Evolutionary conservation across 2,329 filamentous ascomycete genomes (phyloP), one percentile per base, ranked within the genome.

Genomic region (Fusarium nematophilum): DNA sequence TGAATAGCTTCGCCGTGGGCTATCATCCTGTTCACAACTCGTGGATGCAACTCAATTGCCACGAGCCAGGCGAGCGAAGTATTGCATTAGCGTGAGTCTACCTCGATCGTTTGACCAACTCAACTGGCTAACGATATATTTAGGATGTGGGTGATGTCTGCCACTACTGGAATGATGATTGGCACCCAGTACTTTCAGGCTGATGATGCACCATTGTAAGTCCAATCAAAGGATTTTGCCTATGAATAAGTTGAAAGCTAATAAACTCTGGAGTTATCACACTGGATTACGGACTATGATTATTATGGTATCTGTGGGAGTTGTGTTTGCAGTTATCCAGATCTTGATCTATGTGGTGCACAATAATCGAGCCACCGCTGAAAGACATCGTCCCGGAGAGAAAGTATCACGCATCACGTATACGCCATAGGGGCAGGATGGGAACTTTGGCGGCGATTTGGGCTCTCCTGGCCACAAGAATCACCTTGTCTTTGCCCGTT

Each of bases 1-100:
- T 83, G 3, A 84, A 84, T 65, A 71, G 70, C 1, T 77, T 83
- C 34, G 80, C 81, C 0, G 81, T 83, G 6, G 79, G 81, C 0
- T 84, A 83, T 59, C 81, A 84, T 65, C 81, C 81, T 0, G 73
- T 81, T 1, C 80, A 83, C 52, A 84, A 83, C 66, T 75, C 79
- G 0, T 84, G 81, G 81, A 71, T 82, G 15, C 79, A 83, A 64
- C 68, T 83, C 5, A 84, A 84, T 60, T 83, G 81, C 60, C 71
- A 70, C 9, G 77, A 78, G 14, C 65, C 40, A 26, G 34, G 17
- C 4, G 49, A 53, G 18, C 26, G 49, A 11, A 53, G 57, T 11
- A 80, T 84, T 44, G 75, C 72, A 15, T 77, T 84, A 39, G 81
- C 82, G 73, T 81, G 62, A 62, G 78, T 68, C 26, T 6, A 26